Percentiles rank a stretch among this genome's conserved stretches.
Evolutionary conservation across 192 early-diverging fungal species (phyloP).

Genomic region (Chytriomyces confervae): DNA sequence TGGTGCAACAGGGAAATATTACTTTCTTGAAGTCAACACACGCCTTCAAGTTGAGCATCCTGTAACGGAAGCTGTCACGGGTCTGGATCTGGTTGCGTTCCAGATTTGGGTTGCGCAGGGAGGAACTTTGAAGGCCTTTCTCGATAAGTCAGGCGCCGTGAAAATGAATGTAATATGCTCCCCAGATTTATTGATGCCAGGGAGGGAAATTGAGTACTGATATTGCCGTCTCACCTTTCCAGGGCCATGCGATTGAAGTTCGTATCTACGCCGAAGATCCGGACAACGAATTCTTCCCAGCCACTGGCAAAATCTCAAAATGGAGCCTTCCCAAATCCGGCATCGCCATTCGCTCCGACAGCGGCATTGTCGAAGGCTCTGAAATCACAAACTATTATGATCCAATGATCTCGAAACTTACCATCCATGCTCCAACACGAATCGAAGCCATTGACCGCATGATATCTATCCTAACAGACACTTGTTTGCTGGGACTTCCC

Average conservation of each 20-base stretch:
- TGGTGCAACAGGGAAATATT: constrained; percentile 53
- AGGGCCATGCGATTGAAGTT: constrained; percentile 65
- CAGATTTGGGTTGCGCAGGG: constrained; percentile 61
- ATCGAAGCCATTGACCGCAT: constrained; percentile 55
- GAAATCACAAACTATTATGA: constrained; percentile 66
- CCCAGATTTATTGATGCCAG: not conserved
- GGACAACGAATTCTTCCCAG: constrained; percentile 63
- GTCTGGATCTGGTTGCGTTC: constrained; percentile 66
- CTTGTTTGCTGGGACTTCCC: constrained; percentile 59
- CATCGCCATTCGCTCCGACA: constrained; percentile 55
- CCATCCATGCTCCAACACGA: constrained; percentile 64
- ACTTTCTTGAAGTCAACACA: constrained; percentile 74
- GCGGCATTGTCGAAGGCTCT: constrained; percentile 55
- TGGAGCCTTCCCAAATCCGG: constrained; percentile 48
- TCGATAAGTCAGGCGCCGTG: not conserved
- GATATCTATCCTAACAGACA: constrained; percentile 48
- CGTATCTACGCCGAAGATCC: constrained; percentile 70
- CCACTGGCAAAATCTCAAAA: constrained; percentile 60
- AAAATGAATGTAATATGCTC: constrained; percentile 17
- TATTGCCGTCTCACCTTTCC: not conserved
- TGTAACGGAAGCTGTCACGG: constrained; percentile 66
- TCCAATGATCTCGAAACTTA: constrained; percentile 68
- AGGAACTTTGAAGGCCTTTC: not conserved
- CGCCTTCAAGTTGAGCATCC: constrained; percentile 73
- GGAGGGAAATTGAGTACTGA: not conserved